Base-by-base conservation (phyloP, 2,329 filamentous ascomycete genomes). In the Fusarium floridanum region DNA sequence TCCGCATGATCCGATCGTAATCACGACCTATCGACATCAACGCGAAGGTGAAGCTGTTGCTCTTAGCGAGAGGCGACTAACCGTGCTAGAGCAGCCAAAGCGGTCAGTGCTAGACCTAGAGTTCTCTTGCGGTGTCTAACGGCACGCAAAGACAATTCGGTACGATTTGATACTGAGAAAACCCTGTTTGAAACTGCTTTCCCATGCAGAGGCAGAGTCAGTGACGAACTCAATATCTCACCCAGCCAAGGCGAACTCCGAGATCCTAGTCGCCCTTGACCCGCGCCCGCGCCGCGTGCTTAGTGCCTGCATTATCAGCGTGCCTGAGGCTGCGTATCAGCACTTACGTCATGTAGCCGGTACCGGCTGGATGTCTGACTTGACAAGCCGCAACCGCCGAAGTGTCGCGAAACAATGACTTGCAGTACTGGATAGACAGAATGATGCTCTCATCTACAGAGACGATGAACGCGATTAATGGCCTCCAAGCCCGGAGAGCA, bases 281-380 rank as follows among this genome's bases (percentile, higher is more conserved):
- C 43, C 43, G 37, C 37, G 37, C 34, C 56, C 43, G 41, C 41
- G 41, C 63, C 65, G 68, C 67, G 67, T 74, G 20, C 71, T 72
- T 73, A 73, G 71, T 73, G 71, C 60, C 32, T 73, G 67, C 71
- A 74, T 74, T 68, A 53, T 74, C 71, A 64, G 67, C 71, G 64
- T 61, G 71, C 50, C 67, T 64, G 12, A 48, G 55, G 48, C 45
- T 64, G 53, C 22, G 67, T 53, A 39, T 67, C 48, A 59, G 34
- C 63, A 61, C 22, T 68, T 72, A 73, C 71, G 71, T 73, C 71
- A 73, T 57, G 53, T 56, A 65, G 36, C 48, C 32, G n/a, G 62
- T 57, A 41, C 68, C 56, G 60, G 60, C 55, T 53, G 24, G 29
- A 37, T 61, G 39, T 37, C 50, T 59, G 43, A 41, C 27, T 27